Evolutionary conservation across 2,329 filamentous ascomycete genomes (phyloP).

Genomic region (Claviceps pazoutovae): DNA sequence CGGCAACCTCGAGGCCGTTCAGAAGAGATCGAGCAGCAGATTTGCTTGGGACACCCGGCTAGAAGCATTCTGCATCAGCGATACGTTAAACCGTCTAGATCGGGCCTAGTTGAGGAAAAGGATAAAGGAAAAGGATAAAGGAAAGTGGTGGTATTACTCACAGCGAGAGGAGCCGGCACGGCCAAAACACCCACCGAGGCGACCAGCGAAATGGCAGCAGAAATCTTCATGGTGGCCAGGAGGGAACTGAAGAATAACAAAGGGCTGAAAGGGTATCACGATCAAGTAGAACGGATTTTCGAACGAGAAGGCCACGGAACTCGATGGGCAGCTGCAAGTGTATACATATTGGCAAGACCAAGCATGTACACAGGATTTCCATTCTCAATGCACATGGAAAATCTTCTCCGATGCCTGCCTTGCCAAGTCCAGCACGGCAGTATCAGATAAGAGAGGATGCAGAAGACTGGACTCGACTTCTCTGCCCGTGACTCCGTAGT

Average conservation of each 20-base stretch:
- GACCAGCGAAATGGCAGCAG: conserved; percentile 14
- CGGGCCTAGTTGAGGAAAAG: neutral
- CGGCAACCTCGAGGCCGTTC: conserved; percentile 40
- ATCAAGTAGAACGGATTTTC: too few species aligned
- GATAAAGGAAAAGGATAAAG: neutral
- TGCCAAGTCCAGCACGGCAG: too few species aligned
- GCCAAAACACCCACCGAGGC: conserved; percentile 15
- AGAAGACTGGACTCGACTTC: too few species aligned
- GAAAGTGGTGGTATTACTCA: conserved; percentile 5
- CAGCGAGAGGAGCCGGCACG: conserved; percentile 14
- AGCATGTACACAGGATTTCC: neutral
- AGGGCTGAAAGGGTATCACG: too few species aligned
- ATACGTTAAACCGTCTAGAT: neutral
- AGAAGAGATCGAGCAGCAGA: conserved; percentile 44
- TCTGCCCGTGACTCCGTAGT: too few species aligned
- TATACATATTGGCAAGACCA: too few species aligned
- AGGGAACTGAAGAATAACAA: too few species aligned
- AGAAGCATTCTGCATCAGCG: neutral
- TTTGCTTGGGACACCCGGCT: conserved; percentile 49
- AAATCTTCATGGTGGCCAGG: conserved; percentile 17
- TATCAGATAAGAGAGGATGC: too few species aligned
- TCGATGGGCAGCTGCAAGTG: too few species aligned
- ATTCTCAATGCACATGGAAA: too few species aligned
- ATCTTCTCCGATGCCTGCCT: neutral
- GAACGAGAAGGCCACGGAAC: too few species aligned